These are phyloP conservation scores for Pseudozyma flocculosa DNA, from an alignment of 1,284 basidiomycete species.

Conservation along the genomic window DNA sequence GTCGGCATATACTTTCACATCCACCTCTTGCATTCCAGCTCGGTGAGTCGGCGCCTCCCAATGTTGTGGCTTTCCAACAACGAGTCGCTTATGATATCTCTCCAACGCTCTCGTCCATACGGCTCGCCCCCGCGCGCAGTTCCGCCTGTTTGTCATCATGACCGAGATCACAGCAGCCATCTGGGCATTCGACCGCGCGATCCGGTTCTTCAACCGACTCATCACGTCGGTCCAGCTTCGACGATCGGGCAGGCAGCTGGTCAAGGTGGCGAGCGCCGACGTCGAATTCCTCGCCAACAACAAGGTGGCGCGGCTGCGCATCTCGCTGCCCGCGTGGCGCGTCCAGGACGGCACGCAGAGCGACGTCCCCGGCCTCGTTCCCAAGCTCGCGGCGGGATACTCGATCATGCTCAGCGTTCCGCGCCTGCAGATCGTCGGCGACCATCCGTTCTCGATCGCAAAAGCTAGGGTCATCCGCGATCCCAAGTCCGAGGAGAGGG, in stretches of 20 bases:
- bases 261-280: constrained; percentile 9
- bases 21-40: constrained; percentile 21
- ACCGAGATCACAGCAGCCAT: too few relatives aligned
- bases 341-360: neutral
- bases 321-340: constrained; percentile 17
- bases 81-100: neutral
- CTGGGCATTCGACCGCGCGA: too few relatives aligned
- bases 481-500: constrained; percentile 18
- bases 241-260: neutral
- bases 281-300: constrained; percentile 3
- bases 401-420: constrained; percentile 34
- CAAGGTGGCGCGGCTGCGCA: constrained; percentile 15
- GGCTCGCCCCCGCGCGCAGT: too few relatives aligned
- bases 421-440: constrained; percentile 24
- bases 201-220: neutral
- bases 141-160: too few relatives aligned
- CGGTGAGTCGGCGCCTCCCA: constrained; percentile 13
- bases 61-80: too few relatives aligned
- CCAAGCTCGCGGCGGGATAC: constrained; percentile 19
- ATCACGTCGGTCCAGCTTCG: neutral
- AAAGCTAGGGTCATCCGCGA: constrained; percentile 2
- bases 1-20: constrained; percentile 53
- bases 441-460: constrained; percentile 41
- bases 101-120: too few relatives aligned
- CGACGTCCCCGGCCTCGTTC: neutral